These are phyloP conservation scores for Apiospora kogelbergensis DNA, from an alignment of 2,329 filamentous ascomycete species.

Conservation along the genomic window DNA sequence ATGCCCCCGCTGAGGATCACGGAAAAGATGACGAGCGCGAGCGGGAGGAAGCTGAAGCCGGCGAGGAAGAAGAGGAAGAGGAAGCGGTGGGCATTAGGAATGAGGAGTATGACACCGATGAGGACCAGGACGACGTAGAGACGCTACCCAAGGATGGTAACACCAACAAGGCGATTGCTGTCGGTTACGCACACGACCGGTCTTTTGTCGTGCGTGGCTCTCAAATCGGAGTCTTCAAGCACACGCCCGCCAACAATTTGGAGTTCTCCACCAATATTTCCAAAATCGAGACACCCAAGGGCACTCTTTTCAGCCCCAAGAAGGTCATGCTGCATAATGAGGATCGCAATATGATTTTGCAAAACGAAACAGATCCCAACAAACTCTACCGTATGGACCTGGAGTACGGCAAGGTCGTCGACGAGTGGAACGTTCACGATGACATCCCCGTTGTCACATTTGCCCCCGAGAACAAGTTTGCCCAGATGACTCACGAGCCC, in stretches of 20 bases:
- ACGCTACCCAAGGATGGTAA: conserved; percentile 73
- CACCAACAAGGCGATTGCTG: conserved; percentile 89
- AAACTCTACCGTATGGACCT: conserved; percentile 96
- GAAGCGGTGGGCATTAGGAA: conserved; percentile 56
- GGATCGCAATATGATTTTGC: conserved; percentile 85
- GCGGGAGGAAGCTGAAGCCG: conserved; percentile 53
- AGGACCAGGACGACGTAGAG: conserved; percentile 76
- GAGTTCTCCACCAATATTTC: conserved; percentile 98
- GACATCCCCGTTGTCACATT: conserved; percentile 92
- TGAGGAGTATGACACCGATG: conserved; percentile 67
- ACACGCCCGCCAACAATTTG: conserved; percentile 86
- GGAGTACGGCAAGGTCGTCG: conserved; percentile 95
- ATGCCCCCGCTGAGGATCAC: conserved; percentile 56
- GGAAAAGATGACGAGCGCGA: conserved; percentile 50
- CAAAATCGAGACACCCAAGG: conserved; percentile 85
- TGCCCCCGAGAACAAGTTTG: conserved; percentile 95
- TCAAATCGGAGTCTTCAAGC: conserved; percentile 99
- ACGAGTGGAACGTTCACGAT: conserved; percentile 98
- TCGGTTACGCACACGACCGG: conserved; percentile 94
- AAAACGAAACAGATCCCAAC: conserved; percentile 81
- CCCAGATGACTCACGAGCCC: conserved; percentile 93
- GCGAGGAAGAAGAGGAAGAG: conserved; percentile 63
- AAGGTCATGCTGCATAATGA: conserved; percentile 96
- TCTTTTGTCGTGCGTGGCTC: conserved; percentile 96
- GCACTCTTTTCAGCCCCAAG: conserved; percentile 86